Conservation (phyloP, 139 green algal genomes). For the Micractinium sp. region DNA sequence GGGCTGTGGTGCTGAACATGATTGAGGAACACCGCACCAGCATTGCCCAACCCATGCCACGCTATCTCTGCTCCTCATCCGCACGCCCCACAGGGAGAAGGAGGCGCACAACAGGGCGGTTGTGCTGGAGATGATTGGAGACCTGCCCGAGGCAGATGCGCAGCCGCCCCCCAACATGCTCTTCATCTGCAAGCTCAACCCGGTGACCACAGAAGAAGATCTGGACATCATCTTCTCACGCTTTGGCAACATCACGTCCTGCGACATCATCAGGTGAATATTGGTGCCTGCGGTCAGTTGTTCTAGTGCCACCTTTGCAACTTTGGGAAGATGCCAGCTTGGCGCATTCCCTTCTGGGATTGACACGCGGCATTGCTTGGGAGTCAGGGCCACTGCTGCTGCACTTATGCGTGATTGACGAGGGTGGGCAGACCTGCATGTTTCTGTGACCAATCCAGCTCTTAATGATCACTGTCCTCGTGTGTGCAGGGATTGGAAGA, state of each 20-base stretch:
- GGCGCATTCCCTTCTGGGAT: not conserved
- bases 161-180: constrained; percentile 94
- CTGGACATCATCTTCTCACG: constrained; percentile 98
- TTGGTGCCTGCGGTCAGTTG: too few species aligned
- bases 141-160: constrained; percentile 91
- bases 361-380: too few species aligned
- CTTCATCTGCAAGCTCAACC: constrained; percentile 99
- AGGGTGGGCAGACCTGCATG: not conserved
- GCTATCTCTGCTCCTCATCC: not conserved
- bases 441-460: not conserved
- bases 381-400: not conserved
- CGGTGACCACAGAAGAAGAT: constrained; percentile 92
- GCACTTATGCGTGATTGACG: too few species aligned
- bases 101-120: constrained; percentile 92
- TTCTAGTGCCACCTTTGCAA: too few species aligned
- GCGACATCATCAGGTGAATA: constrained; percentile 87
- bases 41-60: not conserved
- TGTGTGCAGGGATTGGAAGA: constrained; percentile 86
- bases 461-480: not conserved
- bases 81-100: constrained; percentile 46
- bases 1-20: too few species aligned
- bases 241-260: constrained; percentile 93
- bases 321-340: too few species aligned
- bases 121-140: constrained; percentile 98
- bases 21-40: too few species aligned